These are phyloP conservation scores for Penicillium sp. DNA, from an alignment of 2,329 filamentous ascomycete species.

Conservation along the genomic window DNA sequence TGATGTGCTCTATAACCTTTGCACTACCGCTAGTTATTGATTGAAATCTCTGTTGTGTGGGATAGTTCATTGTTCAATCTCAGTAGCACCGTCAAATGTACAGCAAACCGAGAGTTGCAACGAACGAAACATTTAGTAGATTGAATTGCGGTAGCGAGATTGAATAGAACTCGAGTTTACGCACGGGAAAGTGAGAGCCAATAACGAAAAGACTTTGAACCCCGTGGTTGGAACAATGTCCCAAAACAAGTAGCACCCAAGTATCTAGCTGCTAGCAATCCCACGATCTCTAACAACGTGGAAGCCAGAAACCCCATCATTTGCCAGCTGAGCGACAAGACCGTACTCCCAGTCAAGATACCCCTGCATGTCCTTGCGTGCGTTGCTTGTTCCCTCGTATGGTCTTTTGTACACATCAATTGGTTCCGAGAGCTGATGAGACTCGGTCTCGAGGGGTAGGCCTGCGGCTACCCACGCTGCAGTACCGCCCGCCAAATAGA, in stretches of 20 bases:
- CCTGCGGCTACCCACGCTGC: slow-evolving; percentile 26
- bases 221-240: no score
- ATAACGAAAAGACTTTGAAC: no score
- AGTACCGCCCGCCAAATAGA: slow-evolving; percentile 30
- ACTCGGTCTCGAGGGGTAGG: slow-evolving; percentile 25
- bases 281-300: slow-evolving; percentile 21
- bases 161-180: no score
- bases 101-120: no score
- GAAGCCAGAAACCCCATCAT: slow-evolving; percentile 30
- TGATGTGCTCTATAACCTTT: neutral
- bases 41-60: no score
- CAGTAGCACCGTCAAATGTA: no score
- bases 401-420: slow-evolving; percentile 37
- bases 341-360: slow-evolving; percentile 39
- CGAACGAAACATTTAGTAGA: no score
- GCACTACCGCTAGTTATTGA: neutral
- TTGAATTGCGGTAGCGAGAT: no score
- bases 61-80: no score
- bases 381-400: slow-evolving; percentile 34
- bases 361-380: slow-evolving; percentile 31
- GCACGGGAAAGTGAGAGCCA: no score
- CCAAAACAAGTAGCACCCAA: no score
- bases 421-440: slow-evolving; percentile 31
- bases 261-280: no score
- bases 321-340: slow-evolving; percentile 31